Evolutionary conservation across 202 grass and related monocot genomes (phyloP), one percentile per base, ranked within the genome.

Genomic region (Elaeis oleifera): DNA sequence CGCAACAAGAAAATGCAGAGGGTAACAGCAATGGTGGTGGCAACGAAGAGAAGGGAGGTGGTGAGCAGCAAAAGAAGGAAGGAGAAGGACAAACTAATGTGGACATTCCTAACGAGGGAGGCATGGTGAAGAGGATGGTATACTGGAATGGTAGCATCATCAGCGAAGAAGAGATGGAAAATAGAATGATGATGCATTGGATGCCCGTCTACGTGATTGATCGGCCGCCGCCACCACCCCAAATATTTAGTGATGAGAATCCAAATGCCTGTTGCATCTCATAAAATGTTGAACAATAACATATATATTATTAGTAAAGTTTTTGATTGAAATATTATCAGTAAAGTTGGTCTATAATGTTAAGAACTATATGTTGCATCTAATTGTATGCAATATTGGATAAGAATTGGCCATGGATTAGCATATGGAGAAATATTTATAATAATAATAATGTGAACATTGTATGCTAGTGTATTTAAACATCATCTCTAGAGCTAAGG

Each of bases 161-260:
- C 24, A 18, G 25, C 16, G 55, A 63, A 25, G 57, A 63, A 32
- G 50, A 61, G 50, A 63, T 54, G 57, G 5, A 36, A 20, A 23
- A 63, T 64, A 49, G 71, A 74, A 76, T 27, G 65, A 78, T 64
- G 61, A 67, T 77, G 73, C 74, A 77, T 5, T 73, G 55, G 50
- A 82, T 73, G 66, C 71, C 79, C 2, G 32, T 81, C 20, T 80
- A 83, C 64, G 59, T 83, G 79, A 26, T 74, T 27, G 68, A 87
- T 18, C 64, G 58, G 56, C 80, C 63, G 0, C 27, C 68, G 5
- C 79, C 79, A 3, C 79, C 79, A 1, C 68, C 69, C 3, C 76
- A 83, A 53, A 25, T 83, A 48, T 88, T 88, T 63, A 88, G 79
- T 67, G 84, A 83, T 49, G 84, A 88, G 84, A 83, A 88, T 28